A percentile compares a stretch with the other conserved stretches of the same genome.
phyloP scores from a whole-genome alignment of 768 basidiomycete species.

The Neoboletus subvelutipes region DNA sequence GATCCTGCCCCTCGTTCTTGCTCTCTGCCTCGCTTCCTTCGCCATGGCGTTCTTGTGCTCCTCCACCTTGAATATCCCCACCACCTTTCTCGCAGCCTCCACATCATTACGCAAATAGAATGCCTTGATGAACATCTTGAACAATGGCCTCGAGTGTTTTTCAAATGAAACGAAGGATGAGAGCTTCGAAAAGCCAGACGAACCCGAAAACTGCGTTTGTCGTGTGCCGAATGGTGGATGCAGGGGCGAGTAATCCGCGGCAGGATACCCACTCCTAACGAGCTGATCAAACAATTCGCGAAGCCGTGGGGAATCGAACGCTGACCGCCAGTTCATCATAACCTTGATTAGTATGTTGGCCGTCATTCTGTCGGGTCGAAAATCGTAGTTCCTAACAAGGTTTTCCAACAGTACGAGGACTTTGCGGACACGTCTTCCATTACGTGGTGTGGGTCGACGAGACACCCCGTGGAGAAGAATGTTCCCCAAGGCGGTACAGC shows the following conservation, averaged over 20 bases:
- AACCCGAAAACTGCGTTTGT: constrained; percentile 4
- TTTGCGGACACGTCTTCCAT: constrained; percentile 47
- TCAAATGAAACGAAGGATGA: constrained; percentile 49
- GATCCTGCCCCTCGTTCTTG: constrained; percentile 22
- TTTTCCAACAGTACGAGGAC: constrained; percentile 39
- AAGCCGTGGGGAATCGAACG: constrained; percentile 43
- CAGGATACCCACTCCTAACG: constrained; percentile 58
- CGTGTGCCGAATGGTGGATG: constrained; percentile 48
- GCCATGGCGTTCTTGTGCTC: constrained; percentile 8
- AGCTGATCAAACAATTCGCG: constrained; percentile 65
- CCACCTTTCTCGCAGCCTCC: constrained; percentile 49
- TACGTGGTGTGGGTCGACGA: constrained; percentile 32
- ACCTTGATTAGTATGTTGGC: constrained; percentile 67
- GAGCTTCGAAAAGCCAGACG: constrained; percentile 38
- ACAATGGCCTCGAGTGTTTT: constrained; percentile 64
- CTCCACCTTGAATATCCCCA: constrained; percentile 55
- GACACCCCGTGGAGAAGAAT: constrained; percentile 50
- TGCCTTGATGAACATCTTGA: constrained; percentile 70
- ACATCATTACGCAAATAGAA: constrained; percentile 56
- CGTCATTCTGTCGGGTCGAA: constrained; percentile 66
- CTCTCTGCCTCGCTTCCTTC: constrained; percentile 18
- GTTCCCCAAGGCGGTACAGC: constrained; percentile 53
- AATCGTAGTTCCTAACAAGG: constrained; percentile 45
- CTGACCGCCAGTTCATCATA: constrained; percentile 50
- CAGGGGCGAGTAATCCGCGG: constrained; percentile 26